A percentile compares a stretch with the other conserved stretches of the same genome.
phyloP scores from a whole-genome alignment of 345 rosid genomes.

The Odontarrhena argentea region DNA sequence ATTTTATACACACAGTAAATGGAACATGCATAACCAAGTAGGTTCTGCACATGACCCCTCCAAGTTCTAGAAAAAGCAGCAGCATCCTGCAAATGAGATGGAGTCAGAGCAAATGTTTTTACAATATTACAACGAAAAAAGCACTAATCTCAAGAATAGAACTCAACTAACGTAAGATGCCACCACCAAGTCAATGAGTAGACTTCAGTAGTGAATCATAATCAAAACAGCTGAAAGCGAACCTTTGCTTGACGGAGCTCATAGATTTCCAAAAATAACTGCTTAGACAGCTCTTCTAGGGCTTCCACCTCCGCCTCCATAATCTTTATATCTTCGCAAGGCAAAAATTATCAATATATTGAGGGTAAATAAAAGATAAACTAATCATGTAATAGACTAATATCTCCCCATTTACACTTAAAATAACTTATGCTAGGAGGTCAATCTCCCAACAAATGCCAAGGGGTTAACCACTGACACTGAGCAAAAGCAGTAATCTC shows the following conservation, averaged over 20 bases:
- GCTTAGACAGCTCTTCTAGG: slow-evolving; percentile 91
- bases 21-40: slow-evolving; percentile 96
- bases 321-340: slow-evolving; percentile 61
- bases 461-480: neutral
- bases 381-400: neutral
- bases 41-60: slow-evolving; percentile 95
- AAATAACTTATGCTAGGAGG: neutral
- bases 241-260: slow-evolving; percentile 98
- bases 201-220: slow-evolving; percentile 2
- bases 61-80: slow-evolving; percentile 92
- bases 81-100: slow-evolving; percentile 64
- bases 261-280: slow-evolving; percentile 85
- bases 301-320: slow-evolving; percentile 90
- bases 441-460: neutral
- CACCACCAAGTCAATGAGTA: neutral
- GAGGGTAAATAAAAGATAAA: neutral
- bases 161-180: neutral
- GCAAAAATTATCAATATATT: neutral
- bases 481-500: neutral
- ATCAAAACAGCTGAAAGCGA: slow-evolving; percentile 21
- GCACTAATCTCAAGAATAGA: slow-evolving; percentile 12
- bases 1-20: slow-evolving; percentile 94
- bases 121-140: neutral
- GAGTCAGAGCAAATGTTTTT: slow-evolving; percentile 17
- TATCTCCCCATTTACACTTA: neutral